Percentiles rank a stretch among this genome's conserved stretches.
phyloP scores from a whole-genome alignment of 108 stramenopile species.

The Cyclostephanos invisitatus region DNA sequence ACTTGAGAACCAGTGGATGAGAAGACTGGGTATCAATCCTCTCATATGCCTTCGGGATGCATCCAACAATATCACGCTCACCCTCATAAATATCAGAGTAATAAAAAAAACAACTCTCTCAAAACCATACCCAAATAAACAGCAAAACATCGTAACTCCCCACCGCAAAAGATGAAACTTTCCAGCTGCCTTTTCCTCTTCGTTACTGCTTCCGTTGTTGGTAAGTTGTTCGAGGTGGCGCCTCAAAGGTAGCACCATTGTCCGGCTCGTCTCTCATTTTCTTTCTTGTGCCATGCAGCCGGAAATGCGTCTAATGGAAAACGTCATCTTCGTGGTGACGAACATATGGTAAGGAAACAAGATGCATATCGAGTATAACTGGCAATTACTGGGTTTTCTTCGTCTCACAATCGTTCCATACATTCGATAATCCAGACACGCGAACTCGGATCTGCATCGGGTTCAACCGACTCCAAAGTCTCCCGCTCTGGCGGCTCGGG shows the following conservation, averaged over 20 bases:
- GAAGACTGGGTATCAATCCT: not conserved
- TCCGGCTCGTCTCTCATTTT: not conserved
- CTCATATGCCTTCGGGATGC: not conserved
- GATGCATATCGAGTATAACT: not conserved
- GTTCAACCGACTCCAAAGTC: not conserved
- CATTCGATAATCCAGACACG: not conserved
- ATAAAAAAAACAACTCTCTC: not conserved
- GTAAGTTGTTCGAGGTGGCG: not conserved
- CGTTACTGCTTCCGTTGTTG: not conserved
- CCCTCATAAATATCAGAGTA: not conserved
- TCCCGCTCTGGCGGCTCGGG: not conserved
- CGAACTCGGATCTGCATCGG: not conserved
- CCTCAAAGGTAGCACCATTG: not conserved
- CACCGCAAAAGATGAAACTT: not conserved
- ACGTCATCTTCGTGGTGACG: not conserved
- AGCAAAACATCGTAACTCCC: not conserved
- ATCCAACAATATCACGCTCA: not conserved
- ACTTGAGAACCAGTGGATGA: not conserved
- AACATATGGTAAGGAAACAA: not conserved
- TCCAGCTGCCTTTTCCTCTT: not conserved
- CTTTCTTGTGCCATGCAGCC: not conserved
- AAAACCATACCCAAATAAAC: not conserved
- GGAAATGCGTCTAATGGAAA: not conserved
- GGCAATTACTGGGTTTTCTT: not conserved
- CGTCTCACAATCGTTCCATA: not conserved